These are phyloP conservation scores for Cornus controversa DNA, from an alignment of 148 eudicot species.

Conservation along the genomic window DNA sequence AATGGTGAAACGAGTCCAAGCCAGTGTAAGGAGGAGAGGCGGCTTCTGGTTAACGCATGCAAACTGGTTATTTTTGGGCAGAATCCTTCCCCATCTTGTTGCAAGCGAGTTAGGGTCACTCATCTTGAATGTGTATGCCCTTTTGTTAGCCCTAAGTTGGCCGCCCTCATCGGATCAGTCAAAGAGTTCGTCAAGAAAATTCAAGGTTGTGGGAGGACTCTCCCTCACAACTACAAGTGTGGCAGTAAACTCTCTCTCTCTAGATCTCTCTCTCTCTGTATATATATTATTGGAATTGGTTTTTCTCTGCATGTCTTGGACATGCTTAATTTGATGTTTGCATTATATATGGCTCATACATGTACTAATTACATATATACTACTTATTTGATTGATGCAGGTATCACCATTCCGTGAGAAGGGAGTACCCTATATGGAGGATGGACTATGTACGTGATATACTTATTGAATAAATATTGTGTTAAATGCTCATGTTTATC, in stretches of 20 bases:
- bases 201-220: constrained; percentile 30
- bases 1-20: background rate
- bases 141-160: constrained; percentile 28
- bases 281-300: too few relatives aligned
- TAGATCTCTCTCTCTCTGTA: background rate
- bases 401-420: constrained; percentile 1
- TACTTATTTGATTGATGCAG: background rate
- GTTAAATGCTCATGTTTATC: too few relatives aligned
- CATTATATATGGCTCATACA: background rate
- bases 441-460: too few relatives aligned
- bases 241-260: constrained; percentile 26
- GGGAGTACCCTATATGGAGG: too few relatives aligned
- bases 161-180: constrained; percentile 24
- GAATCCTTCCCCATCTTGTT: constrained; percentile 25
- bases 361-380: background rate
- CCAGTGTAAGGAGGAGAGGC: constrained; percentile 26
- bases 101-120: constrained; percentile 22
- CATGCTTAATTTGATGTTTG: too few relatives aligned
- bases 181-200: constrained; percentile 18
- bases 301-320: too few relatives aligned
- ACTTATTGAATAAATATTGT: too few relatives aligned
- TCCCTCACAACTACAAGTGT: constrained; percentile 40
- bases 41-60: constrained; percentile 16
- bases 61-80: constrained; percentile 19
- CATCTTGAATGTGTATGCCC: constrained; percentile 23